phyloP scores from a whole-genome alignment of 1,284 basidiomycete genomes.

The Pseudozyma tsukubaensis region DNA sequence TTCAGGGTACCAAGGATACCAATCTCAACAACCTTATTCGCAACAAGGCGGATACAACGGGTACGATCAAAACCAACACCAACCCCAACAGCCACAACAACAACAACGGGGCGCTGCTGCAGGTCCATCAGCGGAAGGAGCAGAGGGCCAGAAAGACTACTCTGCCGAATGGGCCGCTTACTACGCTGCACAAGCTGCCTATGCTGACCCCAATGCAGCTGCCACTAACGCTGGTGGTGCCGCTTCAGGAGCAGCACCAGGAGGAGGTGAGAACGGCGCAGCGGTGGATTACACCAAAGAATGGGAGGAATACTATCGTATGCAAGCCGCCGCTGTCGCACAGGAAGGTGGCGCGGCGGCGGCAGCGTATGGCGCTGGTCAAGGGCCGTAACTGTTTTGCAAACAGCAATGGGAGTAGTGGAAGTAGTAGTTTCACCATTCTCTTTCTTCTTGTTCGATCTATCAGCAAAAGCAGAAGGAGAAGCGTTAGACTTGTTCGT shows the following conservation, averaged over 20 bases:
- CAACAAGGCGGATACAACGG: slow-evolving; percentile 9
- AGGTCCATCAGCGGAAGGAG: slow-evolving; percentile 2
- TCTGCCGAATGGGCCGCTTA: slow-evolving; percentile 67
- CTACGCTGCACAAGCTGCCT: slow-evolving; percentile 59
- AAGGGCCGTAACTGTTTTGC: not conserved
- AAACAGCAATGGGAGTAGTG: not conserved
- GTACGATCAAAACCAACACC: slow-evolving; percentile 12
- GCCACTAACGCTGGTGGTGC: slow-evolving; percentile 8
- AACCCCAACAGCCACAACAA: too few species aligned
- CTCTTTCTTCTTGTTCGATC: too few species aligned
- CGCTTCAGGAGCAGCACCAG: slow-evolving; percentile 7
- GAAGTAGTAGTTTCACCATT: too few species aligned
- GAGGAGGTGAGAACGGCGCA: slow-evolving; percentile 17
- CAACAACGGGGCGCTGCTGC: not conserved
- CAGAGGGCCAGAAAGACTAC: slow-evolving; percentile 57
- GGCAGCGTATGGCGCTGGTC: slow-evolving; percentile 12
- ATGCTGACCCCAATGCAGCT: slow-evolving; percentile 22
- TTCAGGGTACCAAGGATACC: slow-evolving; percentile 2
- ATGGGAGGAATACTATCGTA: slow-evolving; percentile 65
- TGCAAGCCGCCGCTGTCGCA: slow-evolving; percentile 52
- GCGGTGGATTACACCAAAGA: slow-evolving; percentile 65
- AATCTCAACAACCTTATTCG: slow-evolving; percentile 11
- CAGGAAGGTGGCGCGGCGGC: slow-evolving; percentile 30
- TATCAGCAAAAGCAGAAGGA: too few species aligned
- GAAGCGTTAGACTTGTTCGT: too few species aligned